phyloP scores from a whole-genome alignment of 2,329 filamentous ascomycete species.

The Verticillium alfalfae region DNA sequence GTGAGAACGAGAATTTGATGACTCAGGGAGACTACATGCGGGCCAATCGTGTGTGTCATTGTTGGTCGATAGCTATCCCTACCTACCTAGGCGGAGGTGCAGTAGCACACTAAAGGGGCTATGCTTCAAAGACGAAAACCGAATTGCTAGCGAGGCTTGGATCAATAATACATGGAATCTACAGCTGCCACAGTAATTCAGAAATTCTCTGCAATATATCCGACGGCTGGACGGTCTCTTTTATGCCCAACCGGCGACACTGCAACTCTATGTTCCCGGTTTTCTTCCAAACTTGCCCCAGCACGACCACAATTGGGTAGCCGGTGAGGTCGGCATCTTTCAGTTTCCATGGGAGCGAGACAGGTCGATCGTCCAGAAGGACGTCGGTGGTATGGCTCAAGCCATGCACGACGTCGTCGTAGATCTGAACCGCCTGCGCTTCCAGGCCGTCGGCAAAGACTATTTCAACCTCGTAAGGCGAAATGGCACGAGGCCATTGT shows the following conservation, averaged over 20 bases:
- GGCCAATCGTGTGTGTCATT: too few relatives aligned
- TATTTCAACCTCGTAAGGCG: conserved; percentile 74
- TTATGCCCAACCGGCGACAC: conserved; percentile 59
- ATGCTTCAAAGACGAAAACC: background rate
- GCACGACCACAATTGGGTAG: conserved; percentile 75
- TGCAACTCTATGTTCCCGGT: conserved; percentile 67
- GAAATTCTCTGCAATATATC: conserved; percentile 27
- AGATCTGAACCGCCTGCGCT: conserved; percentile 50
- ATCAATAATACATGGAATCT: conserved; percentile 10
- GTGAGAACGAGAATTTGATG: background rate
- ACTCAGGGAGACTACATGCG: background rate
- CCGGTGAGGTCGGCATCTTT: conserved; percentile 85
- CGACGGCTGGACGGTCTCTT: background rate
- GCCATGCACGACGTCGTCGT: conserved; percentile 48
- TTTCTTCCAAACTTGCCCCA: conserved; percentile 66
- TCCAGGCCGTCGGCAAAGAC: conserved; percentile 45
- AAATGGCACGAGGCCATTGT: conserved; percentile 82
- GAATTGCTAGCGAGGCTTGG: background rate
- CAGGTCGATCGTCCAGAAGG: conserved; percentile 67
- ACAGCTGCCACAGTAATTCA: conserved; percentile 46
- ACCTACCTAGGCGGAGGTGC: too few relatives aligned
- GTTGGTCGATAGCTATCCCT: too few relatives aligned
- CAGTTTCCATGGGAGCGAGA: conserved; percentile 76
- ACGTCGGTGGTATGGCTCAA: conserved; percentile 44
- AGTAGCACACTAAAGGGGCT: too few relatives aligned